Base-by-base conservation (phyloP, 257 asterid species). In the Capsicum pubescens region DNA sequence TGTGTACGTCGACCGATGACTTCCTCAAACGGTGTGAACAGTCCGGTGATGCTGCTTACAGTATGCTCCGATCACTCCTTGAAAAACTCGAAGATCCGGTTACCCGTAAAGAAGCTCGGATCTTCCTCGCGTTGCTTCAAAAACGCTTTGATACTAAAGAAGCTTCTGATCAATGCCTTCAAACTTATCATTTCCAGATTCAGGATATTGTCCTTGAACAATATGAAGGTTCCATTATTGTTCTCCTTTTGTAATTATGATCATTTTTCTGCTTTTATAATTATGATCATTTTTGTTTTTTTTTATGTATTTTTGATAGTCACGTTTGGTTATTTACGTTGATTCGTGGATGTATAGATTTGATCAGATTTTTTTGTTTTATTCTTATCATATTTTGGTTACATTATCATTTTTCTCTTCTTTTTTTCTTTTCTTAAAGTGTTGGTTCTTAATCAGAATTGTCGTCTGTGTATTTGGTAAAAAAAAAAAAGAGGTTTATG, bases 31-130 rank as follows among this genome's bases (percentile, higher is more conserved):
- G 89, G 84, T 97, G 99, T 85, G 58, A 87, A 69, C 91, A 82
- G 59, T 97, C 99, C 70, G 98, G 99, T 42, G 99, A 97, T 86
- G 90, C 93, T 17, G 98, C 99, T 26, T 97, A 97, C 97, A 80
- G 94, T 58, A 95, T 90, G 36, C 90, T 95, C 82, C 95, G 99
- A 89, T 95, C 97, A 35, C 90, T 95, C 79, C 90, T 97, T 64
- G 98, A 93, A 88, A 93, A 97, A 4, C 93, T 97, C 26, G 98
- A 97, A 91, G 89, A 95, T 81, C 97, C 99, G 88, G 84, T 16
- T 15, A 90, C 99, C 88, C 93, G 98, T 17, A 83, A 85, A 83
- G 91, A 89, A 8, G 98, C 98, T 35, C 95, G 99, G 94, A 85
- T 97, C 91, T 95, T 97, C 89, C 90, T 97, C 8, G 56, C 98